Base-by-base conservation (phyloP, 2,329 filamentous ascomycete genomes). In the Colletotrichum sp. region DNA sequence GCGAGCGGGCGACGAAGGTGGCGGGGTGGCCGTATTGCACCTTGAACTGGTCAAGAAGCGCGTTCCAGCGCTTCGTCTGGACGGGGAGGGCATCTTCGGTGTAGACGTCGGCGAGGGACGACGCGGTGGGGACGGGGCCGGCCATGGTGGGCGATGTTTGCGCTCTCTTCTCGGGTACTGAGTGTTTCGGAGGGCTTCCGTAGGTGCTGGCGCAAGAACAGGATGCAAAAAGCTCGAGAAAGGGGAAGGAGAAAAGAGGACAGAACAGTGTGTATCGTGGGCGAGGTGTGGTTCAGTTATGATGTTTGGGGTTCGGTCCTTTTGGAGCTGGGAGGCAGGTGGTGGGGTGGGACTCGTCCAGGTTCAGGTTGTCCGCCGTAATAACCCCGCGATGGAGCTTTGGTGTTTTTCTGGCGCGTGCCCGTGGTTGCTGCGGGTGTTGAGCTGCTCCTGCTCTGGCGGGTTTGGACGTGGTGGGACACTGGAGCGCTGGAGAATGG, bases 1-100 rank as follows among this genome's bases (percentile, higher is more conserved):
- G 97, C 71, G 96, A 98, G 78, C 97, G 93, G 12, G 96, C 92
- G 24, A 99, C 92, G 81, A 98, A 98, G 75, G 94, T 90, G 52
- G 96, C 93, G 18, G 89, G 87, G 68, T 92, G 89, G 79, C 92
- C 93, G 85, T 96, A 98, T 57, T 87, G 87, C 74, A 90, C 86
- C 79, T 93, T 88, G 86, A 99, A 99, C 79, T 90, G 90, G 68
- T 90, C 87, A 57, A 96, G 87, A 59, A 99, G 90, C 59, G 87
- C 88, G 80, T 94, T 91, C 95, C 96, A 99, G 85, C 97, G 90
- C 79, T 90, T 87, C 60, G 88, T 90, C 84, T 98, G 94, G 30
- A 89, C 86, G 9, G 90, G 83, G 21, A 96, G 86, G 63, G 94
- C 92, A 83, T 95, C 92, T 36, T 92, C 87, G 24, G 95, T 94